Evolutionary conservation across 23 red algal species (phyloP), one percentile per base, ranked within the genome.

Genomic region (Pyropia haitanensis): DNA sequence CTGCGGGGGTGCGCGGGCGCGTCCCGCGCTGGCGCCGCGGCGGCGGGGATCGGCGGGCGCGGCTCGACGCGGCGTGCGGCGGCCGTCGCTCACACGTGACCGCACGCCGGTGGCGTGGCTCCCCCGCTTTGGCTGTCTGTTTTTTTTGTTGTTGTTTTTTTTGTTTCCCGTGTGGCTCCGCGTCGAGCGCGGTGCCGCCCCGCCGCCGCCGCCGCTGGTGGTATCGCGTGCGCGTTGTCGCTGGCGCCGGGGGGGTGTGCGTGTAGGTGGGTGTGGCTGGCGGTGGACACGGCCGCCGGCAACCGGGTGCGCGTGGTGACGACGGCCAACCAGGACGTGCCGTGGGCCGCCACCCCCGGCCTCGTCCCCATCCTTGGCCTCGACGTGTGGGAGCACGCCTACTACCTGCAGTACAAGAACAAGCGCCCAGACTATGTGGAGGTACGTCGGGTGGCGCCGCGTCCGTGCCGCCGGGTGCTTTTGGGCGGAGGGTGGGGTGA

Each of bases 341-440:
- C 73, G 19, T 25, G 67, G 23, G 49, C 64, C 7, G 73, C 56
- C 4, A 49, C 20, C 7, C 18, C 63, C 12, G 73, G 56, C 4
- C 58, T 64, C 27, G 66, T 59, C 8, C 80, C 80, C 3, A 18
- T 85, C 5, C 72, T 85, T 5, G 80, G 80, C n/a, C 15, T 85
- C 10, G 80, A 85, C 52, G 44, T 74, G 10, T 85, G 80, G 80
- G 80, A 85, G 60, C 80, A 85, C 62, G 70, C 80, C 23, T 85
- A 85, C 54, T 75, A 85, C 60, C 18, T 85, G 1, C 68, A 85
- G 61, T 85, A 85, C 67, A 75, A 75, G 53, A 75, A 62, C 16
- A 69, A 66, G 27, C 55, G 66, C 49, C 63, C 66, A 6, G 26
- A 21, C 49, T 85, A 85, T 39, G 57, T 85, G 31, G 75, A 85